Conservation (phyloP, 164 flowering plant species). For the Brasenia schreberi region DNA sequence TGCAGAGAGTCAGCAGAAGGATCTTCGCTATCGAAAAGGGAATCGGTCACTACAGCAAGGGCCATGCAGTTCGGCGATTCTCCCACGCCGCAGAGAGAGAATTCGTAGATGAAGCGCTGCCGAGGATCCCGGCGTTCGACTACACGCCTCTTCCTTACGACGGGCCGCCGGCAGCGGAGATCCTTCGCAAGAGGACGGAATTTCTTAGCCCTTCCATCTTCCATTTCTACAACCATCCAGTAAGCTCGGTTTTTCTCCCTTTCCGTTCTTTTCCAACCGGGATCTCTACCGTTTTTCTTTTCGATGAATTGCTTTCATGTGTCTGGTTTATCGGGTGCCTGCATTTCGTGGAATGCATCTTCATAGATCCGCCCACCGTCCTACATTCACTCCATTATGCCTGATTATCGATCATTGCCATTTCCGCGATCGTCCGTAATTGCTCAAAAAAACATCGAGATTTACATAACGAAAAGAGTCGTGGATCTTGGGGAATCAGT, state of each 20-base stretch:
- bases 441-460: no score
- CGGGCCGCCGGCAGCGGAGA: constrained; percentile 71
- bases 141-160: constrained; percentile 82
- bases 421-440: no score
- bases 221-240: constrained; percentile 54
- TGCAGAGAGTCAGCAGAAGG: not conserved
- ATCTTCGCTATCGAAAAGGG: not conserved
- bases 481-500: no score
- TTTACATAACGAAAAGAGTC: no score
- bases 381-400: no score
- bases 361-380: no score
- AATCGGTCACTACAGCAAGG: not conserved
- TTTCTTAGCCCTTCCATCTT: constrained; percentile 81
- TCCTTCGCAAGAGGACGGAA: constrained; percentile 49
- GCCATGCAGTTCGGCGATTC: not conserved
- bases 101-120: not conserved
- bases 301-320: no score
- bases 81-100: not conserved
- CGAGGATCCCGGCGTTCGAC: constrained; percentile 60
- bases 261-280: not conserved
- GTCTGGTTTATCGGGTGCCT: no score
- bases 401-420: no score
- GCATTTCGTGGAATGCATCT: no score
- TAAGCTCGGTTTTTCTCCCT: constrained; percentile 11
- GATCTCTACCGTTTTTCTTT: no score